A percentile compares a stretch with the other conserved stretches of the same genome.
These are phyloP conservation scores for Coemansia brasiliensis DNA, from an alignment of 192 early-diverging fungal genomes.

Conservation along the genomic window DNA sequence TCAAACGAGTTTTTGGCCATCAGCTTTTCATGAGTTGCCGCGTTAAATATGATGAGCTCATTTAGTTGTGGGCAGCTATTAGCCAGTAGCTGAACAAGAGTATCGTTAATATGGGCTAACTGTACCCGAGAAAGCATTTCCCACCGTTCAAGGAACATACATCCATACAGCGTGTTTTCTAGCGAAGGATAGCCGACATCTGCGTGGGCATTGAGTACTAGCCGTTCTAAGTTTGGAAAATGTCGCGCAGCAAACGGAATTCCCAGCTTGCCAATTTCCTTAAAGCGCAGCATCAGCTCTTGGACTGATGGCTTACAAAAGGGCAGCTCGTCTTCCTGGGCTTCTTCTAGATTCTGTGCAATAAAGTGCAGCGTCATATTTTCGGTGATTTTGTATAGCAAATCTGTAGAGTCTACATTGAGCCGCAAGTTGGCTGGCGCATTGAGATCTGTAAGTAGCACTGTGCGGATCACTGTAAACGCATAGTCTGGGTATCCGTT, in stretches of 20 bases:
- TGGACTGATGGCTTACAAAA: conserved; percentile 54
- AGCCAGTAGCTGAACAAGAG: conserved; percentile 51
- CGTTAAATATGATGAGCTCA: conserved; percentile 52
- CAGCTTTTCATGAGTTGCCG: conserved; percentile 48
- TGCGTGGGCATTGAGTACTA: conserved; percentile 40
- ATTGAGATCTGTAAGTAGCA: conserved; percentile 49
- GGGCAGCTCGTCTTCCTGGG: conserved; percentile 26
- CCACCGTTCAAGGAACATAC: conserved; percentile 54
- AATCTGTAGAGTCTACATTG: conserved; percentile 50
- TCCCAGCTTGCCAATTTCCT: conserved; percentile 53
- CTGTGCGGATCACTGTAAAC: conserved; percentile 46
- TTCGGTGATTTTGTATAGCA: conserved; percentile 53
- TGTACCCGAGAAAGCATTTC: conserved; percentile 31
- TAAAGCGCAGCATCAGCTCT: conserved; percentile 51
- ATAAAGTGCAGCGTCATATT: conserved; percentile 49
- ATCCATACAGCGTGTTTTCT: conserved; percentile 54
- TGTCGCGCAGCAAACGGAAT: conserved; percentile 55
- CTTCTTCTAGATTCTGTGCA: conserved; percentile 6
- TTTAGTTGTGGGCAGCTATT: conserved; percentile 42
- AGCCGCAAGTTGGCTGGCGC: conserved; percentile 47
- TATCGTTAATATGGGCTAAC: conserved; percentile 55
- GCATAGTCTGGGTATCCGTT: conserved; percentile 45
- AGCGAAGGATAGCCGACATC: conserved; percentile 51
- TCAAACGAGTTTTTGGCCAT: conserved; percentile 54
- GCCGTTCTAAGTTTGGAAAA: conserved; percentile 41